Evolutionary conservation across 2,329 filamentous ascomycete species (phyloP).

Genomic region (Alternaria novae-zelandiae): DNA sequence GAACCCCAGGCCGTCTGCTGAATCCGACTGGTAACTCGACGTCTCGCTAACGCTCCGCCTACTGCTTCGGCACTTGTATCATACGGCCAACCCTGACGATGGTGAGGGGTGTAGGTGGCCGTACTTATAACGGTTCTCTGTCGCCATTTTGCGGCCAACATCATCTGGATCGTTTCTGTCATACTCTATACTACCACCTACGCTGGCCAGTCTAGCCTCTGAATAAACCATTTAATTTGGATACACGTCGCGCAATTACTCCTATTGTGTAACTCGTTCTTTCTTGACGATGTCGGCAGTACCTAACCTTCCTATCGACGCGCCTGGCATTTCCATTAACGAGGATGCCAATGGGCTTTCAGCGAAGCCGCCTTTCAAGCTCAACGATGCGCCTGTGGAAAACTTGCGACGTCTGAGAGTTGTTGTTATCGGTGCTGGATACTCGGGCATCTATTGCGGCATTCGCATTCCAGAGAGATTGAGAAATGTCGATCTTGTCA

Average conservation of each 20-base stretch:
- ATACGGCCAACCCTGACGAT: neutral
- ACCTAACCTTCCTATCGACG: constrained; percentile 35
- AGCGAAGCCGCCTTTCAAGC: constrained; percentile 25
- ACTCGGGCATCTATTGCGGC: constrained; percentile 53
- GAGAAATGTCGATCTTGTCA: constrained; percentile 49
- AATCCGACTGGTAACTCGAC: neutral
- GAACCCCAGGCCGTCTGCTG: neutral
- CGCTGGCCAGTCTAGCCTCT: constrained; percentile 7
- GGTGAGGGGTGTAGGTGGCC: neutral
- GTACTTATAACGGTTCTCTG: constrained; percentile 4
- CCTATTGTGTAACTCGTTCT: neutral
- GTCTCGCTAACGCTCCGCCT: neutral
- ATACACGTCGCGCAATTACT: neutral
- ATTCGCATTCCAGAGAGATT: constrained; percentile 53
- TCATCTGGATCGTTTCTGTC: constrained; percentile 4
- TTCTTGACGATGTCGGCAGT: constrained; percentile 38
- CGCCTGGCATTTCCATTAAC: constrained; percentile 15
- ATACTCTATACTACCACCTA: constrained; percentile 20
- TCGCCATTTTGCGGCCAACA: neutral
- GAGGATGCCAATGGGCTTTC: constrained; percentile 10
- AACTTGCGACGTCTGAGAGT: constrained; percentile 52
- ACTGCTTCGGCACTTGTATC: constrained; percentile 23
- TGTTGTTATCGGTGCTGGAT: constrained; percentile 54
- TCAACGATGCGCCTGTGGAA: constrained; percentile 51
- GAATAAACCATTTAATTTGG: constrained; percentile 13